A percentile compares a stretch with the other conserved stretches of the same genome.
Evolutionary conservation across 2,329 filamentous ascomycete species (phyloP).

Genomic region (Tolypocladium tropicale): DNA sequence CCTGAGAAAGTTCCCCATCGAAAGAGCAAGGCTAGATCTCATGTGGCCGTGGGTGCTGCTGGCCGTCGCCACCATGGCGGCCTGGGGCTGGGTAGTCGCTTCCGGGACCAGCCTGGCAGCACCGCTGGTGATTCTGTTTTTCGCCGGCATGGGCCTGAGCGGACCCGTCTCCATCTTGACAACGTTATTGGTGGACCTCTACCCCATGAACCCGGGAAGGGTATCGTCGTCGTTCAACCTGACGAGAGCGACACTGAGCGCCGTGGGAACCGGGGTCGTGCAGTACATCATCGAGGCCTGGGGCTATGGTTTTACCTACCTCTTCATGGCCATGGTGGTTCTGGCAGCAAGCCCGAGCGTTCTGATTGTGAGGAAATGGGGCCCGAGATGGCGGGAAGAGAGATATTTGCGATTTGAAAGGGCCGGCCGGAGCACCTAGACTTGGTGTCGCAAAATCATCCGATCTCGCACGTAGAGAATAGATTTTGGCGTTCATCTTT

Average conservation of each 20-base stretch:
- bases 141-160: conserved; percentile 23
- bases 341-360: conserved; percentile 16
- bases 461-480: too few relatives aligned
- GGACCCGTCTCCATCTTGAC: conserved; percentile 30
- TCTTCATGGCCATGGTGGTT: conserved; percentile 21
- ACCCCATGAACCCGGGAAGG: conserved; percentile 27
- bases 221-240: conserved; percentile 32
- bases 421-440: not conserved
- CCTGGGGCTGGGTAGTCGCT: conserved; percentile 33
- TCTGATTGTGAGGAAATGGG: conserved; percentile 17
- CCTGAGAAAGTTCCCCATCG: conserved; percentile 23
- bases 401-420: conserved; percentile 12
- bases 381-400: conserved; percentile 21
- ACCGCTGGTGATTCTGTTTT: conserved; percentile 28
- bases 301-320: conserved; percentile 27
- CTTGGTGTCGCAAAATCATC: not conserved
- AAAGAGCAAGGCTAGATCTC: conserved; percentile 25
- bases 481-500: too few relatives aligned
- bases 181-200: conserved; percentile 32
- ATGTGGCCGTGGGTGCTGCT: conserved; percentile 30
- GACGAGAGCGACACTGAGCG: conserved; percentile 27
- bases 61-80: conserved; percentile 28
- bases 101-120: conserved; percentile 25
- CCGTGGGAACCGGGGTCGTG: conserved; percentile 27
- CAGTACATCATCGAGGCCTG: conserved; percentile 29